phyloP scores from a whole-genome alignment of 352 stramenopile genomes.

The Blastocystis sp. region DNA sequence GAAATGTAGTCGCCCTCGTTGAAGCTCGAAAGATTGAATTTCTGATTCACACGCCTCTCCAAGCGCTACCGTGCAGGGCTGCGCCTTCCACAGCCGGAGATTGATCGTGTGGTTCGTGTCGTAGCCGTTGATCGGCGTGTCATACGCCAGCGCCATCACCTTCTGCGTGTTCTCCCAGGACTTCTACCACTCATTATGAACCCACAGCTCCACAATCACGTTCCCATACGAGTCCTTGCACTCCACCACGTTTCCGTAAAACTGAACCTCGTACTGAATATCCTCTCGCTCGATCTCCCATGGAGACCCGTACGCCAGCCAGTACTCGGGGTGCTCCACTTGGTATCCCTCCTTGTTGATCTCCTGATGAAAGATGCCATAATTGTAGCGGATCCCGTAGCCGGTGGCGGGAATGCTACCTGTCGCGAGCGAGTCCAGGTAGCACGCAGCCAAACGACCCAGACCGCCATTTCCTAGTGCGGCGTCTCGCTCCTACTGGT shows the following conservation, averaged over 20 bases:
- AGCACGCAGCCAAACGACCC: slow-evolving; percentile 60
- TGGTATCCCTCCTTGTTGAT: slow-evolving; percentile 57
- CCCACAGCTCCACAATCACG: background rate
- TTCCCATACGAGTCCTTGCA: slow-evolving; percentile 39
- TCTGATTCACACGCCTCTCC: background rate
- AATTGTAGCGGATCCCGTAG: slow-evolving; percentile 61
- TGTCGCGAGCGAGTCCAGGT: slow-evolving; percentile 61
- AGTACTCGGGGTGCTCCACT: slow-evolving; percentile 60
- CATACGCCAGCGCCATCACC: slow-evolving; percentile 58
- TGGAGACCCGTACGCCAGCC: slow-evolving; percentile 59
- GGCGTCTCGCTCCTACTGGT: slow-evolving; percentile 58
- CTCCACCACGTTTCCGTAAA: slow-evolving; percentile 57
- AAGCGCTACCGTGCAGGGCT: background rate
- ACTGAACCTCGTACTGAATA: slow-evolving; percentile 57
- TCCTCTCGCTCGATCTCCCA: slow-evolving; percentile 60
- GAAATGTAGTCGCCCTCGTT: slow-evolving; percentile 60
- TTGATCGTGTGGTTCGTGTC: slow-evolving; percentile 60
- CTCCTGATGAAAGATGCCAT: slow-evolving; percentile 61
- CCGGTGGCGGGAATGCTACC: slow-evolving; percentile 60
- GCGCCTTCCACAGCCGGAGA: slow-evolving; percentile 59
- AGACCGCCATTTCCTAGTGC: slow-evolving; percentile 60
- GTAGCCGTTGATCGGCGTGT: slow-evolving; percentile 61
- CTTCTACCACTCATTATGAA: background rate
- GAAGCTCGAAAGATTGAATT: slow-evolving; percentile 60
- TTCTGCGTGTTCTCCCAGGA: slow-evolving; percentile 57